Base-by-base conservation (phyloP, 2,329 filamentous ascomycete genomes). In the Hansfordia pulvinata region DNA sequence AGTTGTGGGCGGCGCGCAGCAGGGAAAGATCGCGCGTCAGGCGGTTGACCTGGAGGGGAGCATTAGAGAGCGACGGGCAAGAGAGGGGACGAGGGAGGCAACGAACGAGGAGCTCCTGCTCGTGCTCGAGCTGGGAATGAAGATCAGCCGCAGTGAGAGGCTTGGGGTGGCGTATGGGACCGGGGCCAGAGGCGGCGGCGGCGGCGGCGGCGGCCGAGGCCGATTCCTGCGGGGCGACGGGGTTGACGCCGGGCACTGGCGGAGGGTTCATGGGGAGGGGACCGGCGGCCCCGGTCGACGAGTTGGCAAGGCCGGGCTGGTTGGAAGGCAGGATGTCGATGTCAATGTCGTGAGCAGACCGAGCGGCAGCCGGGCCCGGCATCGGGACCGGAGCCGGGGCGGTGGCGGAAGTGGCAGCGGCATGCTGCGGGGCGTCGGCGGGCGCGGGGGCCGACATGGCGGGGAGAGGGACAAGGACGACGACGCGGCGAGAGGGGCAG, bases 51-150 rank as follows among this genome's bases (percentile, higher is more conserved):
- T 88, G 45, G 5, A 8, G 23, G 10, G 10, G 17, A 2, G 16
- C 6, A 6, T 25, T 38, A 4, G 17, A 11, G 14, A 21, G 20
- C 6, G 12, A 16, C 2, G 17, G 6, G 11, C 13, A 8, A 12
- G 17, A 8, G 4, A 2, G 4, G 10, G n/a, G n/a, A n/a, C n/a
- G n/a, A n/a, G 7, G 19, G 26, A 20, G 5, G 12, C 19, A 19
- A 57, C 73, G 36, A 64, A 90, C 86, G 42, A 94, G 78, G 19
- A 85, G 82, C 53, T 96, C 88, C 43, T 96, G 86, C 48, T 96
- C 88, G 52, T 92, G 90, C 54, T 96, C 88, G 15, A 94, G 64
- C 56, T 93, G 74, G 32, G 81, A 64, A 51, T 94, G 85, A 34
- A 96, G 64, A 50, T 96, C 88, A 4, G 84, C 80, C 2, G 84